Base-by-base conservation (phyloP, 345 rosid species). In the Acer campestre region DNA sequence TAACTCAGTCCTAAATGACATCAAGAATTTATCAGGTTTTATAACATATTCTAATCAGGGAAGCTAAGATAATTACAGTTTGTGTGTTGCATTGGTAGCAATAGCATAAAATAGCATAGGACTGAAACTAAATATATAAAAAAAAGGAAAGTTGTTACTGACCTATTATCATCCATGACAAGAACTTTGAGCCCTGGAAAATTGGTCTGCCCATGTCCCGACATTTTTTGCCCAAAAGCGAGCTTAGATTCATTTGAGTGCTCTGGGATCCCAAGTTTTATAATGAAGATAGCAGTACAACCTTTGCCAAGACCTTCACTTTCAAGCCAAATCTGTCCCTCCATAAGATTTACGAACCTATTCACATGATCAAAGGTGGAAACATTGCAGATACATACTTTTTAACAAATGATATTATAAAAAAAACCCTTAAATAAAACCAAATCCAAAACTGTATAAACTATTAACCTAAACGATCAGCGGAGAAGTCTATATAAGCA, bases 311-410 rank as follows among this genome's bases (percentile, higher is more conserved):
- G 83, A 78, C 99, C 99, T 64, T 94, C 98, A 20, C 98, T 94
- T 80, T 97, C 98, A 70, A 97, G 84, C 99, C 98, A 94, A 76
- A 97, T 90, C 67, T 97, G 90, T 70, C 99, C 99, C 74, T 85
- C 96, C 99, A 97, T 94, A 71, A 97, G 96, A 90, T 85, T 89
- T 70, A 97, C 99, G 84, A 94, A 97, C 90, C 99, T 97, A 85
- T 73, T 76, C 74, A 74, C 58, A 77, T 61, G 20, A 84, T 62
- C 51, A n/a, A 76, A 29, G 75, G 67, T 35, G n/a, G 66, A 59
- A 82, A 75, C 31, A 27, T 46, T 10, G 49, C 61, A 16, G 70
- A 66, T 8, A 1, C 70, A 29, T 62, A 20, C 44, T 31, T 23
- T 16, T n/a, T 51, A 75, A 74, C 69, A 23, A 74, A 10, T 16